Evolutionary conservation across 2,329 filamentous ascomycete species (phyloP).

Genomic region (Grosmannia penicillata): DNA sequence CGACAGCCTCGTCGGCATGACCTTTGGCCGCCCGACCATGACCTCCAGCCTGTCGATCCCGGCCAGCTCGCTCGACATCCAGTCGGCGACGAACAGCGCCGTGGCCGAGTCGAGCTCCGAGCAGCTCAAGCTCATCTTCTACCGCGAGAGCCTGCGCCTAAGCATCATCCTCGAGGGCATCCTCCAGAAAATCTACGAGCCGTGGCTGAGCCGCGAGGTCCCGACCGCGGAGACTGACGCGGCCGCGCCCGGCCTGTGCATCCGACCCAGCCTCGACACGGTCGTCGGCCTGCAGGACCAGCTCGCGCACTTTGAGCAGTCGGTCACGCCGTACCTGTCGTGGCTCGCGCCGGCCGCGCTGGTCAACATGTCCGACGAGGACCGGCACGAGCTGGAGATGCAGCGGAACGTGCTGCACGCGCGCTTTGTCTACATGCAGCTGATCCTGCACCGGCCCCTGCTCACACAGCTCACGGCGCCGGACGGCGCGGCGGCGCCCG

Average conservation of each 20-base stretch:
- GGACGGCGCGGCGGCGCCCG: background rate
- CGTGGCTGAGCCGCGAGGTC: constrained; percentile 5
- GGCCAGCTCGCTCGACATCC: constrained; percentile 1
- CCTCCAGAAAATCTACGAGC: constrained; percentile 7
- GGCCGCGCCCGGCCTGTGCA: too few species aligned
- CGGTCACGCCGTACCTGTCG: constrained; percentile 3
- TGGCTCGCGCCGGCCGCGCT: background rate
- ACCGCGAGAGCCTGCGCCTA: constrained; percentile 4
- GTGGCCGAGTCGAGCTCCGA: background rate
- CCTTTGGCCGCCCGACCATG: constrained; percentile 7
- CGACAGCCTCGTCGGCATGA: constrained; percentile 7
- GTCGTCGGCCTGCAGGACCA: constrained; percentile 5
- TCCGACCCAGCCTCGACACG: constrained; percentile 6
- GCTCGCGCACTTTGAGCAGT: constrained; percentile 5
- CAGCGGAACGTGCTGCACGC: constrained; percentile 4
- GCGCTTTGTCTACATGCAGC: constrained; percentile 4
- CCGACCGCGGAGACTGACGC: background rate
- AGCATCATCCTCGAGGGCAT: constrained; percentile 6
- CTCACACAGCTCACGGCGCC: constrained; percentile 3
- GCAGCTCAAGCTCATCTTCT: constrained; percentile 2
- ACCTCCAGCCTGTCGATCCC: constrained; percentile 5
- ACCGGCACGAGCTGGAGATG: constrained; percentile 1
- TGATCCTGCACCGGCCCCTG: constrained; percentile 5
- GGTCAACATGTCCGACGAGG: background rate
- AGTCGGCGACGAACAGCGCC: background rate